Conservation (phyloP, 2,329 filamentous ascomycete species). For the Fusarium sp. region DNA sequence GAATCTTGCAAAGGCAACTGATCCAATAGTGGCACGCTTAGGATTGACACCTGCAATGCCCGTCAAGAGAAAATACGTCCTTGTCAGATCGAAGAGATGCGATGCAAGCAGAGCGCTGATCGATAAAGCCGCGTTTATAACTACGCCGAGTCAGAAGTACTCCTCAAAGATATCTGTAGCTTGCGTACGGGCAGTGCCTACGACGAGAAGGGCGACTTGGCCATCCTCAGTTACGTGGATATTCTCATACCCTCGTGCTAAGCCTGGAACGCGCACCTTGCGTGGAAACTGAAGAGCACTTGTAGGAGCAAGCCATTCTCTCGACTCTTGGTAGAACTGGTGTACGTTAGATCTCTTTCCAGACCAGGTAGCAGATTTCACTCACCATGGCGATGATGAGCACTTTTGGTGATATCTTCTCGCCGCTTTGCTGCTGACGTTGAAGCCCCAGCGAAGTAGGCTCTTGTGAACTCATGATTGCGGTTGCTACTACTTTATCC, state of each 20-base stretch:
- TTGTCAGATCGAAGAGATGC: constrained; percentile 25
- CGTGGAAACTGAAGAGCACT: constrained; percentile 20
- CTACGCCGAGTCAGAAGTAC: background rate
- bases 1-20: constrained; percentile 36
- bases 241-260: constrained; percentile 23
- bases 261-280: constrained; percentile 20
- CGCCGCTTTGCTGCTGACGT: background rate
- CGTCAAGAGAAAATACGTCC: constrained; percentile 34
- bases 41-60: constrained; percentile 36
- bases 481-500: background rate
- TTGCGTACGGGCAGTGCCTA: constrained; percentile 23
- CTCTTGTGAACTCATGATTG: background rate
- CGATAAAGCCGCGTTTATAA: constrained; percentile 29
- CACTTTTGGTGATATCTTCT: constrained; percentile 16
- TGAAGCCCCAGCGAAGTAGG: background rate
- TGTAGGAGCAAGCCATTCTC: constrained; percentile 16
- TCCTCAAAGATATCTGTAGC: rapidly evolving
- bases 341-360: background rate
- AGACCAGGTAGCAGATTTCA: rapidly evolving
- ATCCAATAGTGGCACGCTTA: constrained; percentile 32
- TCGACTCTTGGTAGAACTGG: constrained; percentile 27
- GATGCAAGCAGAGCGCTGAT: constrained; percentile 27
- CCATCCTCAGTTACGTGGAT: constrained; percentile 19
- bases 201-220: constrained; percentile 20
- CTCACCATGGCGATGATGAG: constrained; percentile 30